Percentiles rank a stretch among this genome's conserved stretches.
phyloP scores from a whole-genome alignment of 169 alveolate species.

The Plasmodium inui region DNA sequence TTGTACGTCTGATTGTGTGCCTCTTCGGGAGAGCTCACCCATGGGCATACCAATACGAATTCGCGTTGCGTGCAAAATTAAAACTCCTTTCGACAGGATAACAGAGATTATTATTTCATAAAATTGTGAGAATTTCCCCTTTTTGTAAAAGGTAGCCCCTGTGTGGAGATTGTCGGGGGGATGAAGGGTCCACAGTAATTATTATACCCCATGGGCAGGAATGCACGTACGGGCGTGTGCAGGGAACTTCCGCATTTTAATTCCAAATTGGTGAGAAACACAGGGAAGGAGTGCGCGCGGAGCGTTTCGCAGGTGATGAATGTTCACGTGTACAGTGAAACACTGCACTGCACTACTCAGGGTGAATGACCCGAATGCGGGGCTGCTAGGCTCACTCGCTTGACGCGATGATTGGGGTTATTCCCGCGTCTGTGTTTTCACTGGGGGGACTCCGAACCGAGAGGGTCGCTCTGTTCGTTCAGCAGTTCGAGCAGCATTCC shows the following conservation, averaged over 20 bases:
- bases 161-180: neutral
- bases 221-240: neutral
- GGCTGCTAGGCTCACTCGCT: neutral
- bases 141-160: neutral
- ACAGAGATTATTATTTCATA: neutral
- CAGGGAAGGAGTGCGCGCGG: neutral
- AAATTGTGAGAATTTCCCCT: neutral
- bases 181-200: neutral
- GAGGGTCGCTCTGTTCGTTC: too few relatives aligned
- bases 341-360: neutral
- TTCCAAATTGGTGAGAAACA: neutral
- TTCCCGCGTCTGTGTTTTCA: neutral
- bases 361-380: neutral
- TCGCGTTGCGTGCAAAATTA: neutral
- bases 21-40: neutral
- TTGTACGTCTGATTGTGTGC: neutral
- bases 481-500: too few relatives aligned
- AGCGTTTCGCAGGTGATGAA: neutral
- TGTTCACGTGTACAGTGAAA: neutral
- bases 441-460: too few relatives aligned
- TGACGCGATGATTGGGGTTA: neutral
- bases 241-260: neutral
- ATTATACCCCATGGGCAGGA: neutral
- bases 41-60: neutral
- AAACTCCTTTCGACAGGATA: neutral